These are phyloP conservation scores for Fusarium nematophilum DNA, from an alignment of 2,329 filamentous ascomycete species.

Conservation along the genomic window DNA sequence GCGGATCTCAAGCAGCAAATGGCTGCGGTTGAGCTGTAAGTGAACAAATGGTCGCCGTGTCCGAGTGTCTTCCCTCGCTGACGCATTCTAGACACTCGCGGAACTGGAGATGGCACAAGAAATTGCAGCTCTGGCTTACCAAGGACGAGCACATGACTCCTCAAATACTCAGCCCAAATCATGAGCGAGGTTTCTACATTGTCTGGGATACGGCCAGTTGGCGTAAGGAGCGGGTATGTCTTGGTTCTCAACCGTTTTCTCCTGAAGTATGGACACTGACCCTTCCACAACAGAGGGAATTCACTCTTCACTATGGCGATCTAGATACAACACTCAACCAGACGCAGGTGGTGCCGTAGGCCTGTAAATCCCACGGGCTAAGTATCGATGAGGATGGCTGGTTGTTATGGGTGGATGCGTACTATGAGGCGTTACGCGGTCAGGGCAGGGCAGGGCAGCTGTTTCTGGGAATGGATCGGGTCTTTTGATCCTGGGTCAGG, in stretches of 20 bases:
- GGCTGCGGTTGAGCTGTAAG: constrained; percentile 72
- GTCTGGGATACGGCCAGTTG: constrained; percentile 73
- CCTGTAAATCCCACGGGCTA: constrained; percentile 25
- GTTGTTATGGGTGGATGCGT: constrained; percentile 35
- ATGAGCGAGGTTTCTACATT: constrained; percentile 74
- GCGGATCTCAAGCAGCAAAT: constrained; percentile 71
- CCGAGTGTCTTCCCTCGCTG: neutral
- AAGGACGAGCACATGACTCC: constrained; percentile 75
- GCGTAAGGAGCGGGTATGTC: constrained; percentile 71
- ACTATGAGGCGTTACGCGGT: constrained; percentile 48
- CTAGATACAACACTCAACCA: constrained; percentile 62
- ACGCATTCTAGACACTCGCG: constrained; percentile 64
- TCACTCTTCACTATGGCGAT: constrained; percentile 71
- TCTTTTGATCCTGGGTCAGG: constrained; percentile 43
- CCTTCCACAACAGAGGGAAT: constrained; percentile 61
- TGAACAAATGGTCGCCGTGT: neutral
- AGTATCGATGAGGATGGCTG: constrained; percentile 28
- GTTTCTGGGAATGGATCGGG: constrained; percentile 48
- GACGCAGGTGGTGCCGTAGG: constrained; percentile 45
- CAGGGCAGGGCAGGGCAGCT: constrained; percentile 44
- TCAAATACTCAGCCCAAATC: constrained; percentile 66
- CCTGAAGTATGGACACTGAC: constrained; percentile 19
- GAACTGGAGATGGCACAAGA: constrained; percentile 78
- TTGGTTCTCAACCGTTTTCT: constrained; percentile 8
- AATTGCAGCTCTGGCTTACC: constrained; percentile 73